A percentile compares a stretch with the other conserved stretches of the same genome.
Evolutionary conservation across 2,329 filamentous ascomycete species (phyloP).

Genomic region (Epicoccum nigrum): DNA sequence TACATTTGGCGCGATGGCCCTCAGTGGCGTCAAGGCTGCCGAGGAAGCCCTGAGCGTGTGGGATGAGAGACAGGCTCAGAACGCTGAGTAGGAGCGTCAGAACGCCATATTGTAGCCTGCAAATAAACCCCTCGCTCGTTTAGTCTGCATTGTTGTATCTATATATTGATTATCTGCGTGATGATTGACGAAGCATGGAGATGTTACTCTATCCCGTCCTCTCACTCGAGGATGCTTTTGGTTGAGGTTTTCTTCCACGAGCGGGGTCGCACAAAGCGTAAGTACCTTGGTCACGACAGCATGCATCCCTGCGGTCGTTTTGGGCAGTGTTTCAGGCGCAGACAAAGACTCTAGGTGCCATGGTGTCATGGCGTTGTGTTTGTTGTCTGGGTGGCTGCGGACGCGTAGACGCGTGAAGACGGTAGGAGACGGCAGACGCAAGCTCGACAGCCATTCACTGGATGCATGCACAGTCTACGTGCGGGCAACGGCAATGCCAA

Average conservation of each 20-base stretch:
- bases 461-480: no score
- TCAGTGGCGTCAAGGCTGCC: conserved; percentile 87
- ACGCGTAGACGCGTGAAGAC: neutral
- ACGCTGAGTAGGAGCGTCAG: conserved; percentile 55
- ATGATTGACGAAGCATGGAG: no score
- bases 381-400: neutral
- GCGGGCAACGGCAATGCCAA: no score
- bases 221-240: neutral
- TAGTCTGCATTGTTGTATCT: no score
- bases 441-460: no score
- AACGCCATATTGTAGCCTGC: neutral
- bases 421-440: neutral
- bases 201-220: no score
- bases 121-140: conserved; percentile 14
- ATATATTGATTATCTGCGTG: neutral
- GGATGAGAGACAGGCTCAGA: conserved; percentile 78
- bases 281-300: no score
- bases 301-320: no score
- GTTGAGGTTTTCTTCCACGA: neutral
- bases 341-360: neutral
- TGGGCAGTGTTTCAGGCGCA: conserved; percentile 14
- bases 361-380: conserved; percentile 1
- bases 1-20: conserved; percentile 87
- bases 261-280: conserved; percentile 10
- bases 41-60: conserved; percentile 83